Base-by-base conservation (phyloP, 2,329 filamentous ascomycete species). In the Diaporthe caulivora region DNA sequence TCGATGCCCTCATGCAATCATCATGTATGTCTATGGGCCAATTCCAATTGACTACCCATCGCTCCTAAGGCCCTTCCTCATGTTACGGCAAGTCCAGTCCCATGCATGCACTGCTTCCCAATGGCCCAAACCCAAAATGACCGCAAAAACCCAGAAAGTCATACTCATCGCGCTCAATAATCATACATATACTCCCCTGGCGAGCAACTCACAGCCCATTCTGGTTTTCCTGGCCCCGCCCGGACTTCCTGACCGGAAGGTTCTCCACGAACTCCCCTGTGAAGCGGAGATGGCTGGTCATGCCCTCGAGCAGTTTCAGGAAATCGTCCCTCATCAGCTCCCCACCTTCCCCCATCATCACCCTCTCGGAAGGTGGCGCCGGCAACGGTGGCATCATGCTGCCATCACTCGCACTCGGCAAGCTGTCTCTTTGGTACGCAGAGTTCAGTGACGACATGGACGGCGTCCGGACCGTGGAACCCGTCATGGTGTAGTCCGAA, bases 311-410 rank as follows among this genome's bases (percentile, higher is more conserved):
- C 75, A 83, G 73, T 15, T 81, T 76, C 77, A 80, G 76, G 40
- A 82, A 78, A 75, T 82, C 81, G 10, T 80, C 79, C 34, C 78
- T 77, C 70, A 81, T 78, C 70, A 81, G 78, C 37, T 81, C 78
- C 17, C 80, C 77, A 29, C 77, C 78, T 55, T 79, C 71, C 6
- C 81, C 81, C 75, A 80, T 79, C 83, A 91, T 87, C 53, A 89
- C 87, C 68, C 84, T 83, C 2, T 84, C 80, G 1, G 86, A 85
- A 1, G 89, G 89, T 13, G 86, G 85, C 2, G 81, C 81, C 5
- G 85, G 87, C 31, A 83, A 81, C 2, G 81, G 82, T 24, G 83
- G 85, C 71, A 85, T 77, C 26, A 73, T 60, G 18, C 72, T 68
- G 21, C 77, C 77, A 51, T 76, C 70, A 49, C 76, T 72, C 5